Percentiles rank a stretch among this genome's conserved stretches.
Evolutionary conservation across 2,329 filamentous ascomycete genomes (phyloP).

Genomic region (Thermochaetoides dissita): DNA sequence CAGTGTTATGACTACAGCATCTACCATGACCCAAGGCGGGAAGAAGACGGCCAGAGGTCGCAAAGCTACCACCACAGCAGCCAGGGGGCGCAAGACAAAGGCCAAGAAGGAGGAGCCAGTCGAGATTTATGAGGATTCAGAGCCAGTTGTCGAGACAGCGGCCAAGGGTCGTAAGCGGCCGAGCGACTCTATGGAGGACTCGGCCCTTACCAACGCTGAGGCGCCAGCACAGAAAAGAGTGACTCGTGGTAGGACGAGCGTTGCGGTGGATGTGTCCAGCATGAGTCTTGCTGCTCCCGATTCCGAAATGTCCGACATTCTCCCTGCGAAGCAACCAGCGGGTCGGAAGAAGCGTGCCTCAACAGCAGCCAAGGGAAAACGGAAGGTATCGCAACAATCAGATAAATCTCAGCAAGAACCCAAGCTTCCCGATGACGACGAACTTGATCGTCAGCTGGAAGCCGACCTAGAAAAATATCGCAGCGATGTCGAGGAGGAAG

Average conservation of each 20-base stretch:
- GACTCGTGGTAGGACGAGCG: constrained; percentile 35
- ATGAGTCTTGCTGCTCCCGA: constrained; percentile 6
- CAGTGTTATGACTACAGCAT: constrained; percentile 45
- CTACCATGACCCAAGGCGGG: constrained; percentile 41
- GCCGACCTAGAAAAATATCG: constrained; percentile 47
- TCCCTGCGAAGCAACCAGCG: constrained; percentile 19
- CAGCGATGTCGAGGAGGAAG: constrained; percentile 36
- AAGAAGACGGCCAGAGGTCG: constrained; percentile 37
- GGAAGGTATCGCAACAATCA: constrained; percentile 35
- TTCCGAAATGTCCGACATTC: constrained; percentile 24
- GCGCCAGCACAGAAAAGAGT: constrained; percentile 42
- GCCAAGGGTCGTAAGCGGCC: constrained; percentile 46
- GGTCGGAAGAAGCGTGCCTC: constrained; percentile 29
- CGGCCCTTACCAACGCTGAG: constrained; percentile 27
- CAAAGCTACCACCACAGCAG: constrained; percentile 32
- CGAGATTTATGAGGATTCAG: constrained; percentile 29
- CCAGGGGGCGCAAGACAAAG: constrained; percentile 32
- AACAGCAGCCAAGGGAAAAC: constrained; percentile 25
- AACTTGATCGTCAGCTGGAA: constrained; percentile 52
- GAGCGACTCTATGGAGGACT: constrained; percentile 45
- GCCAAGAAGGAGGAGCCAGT: constrained; percentile 40
- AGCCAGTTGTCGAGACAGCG: constrained; percentile 24
- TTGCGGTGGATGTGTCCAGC: constrained; percentile 25
- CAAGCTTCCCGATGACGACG: constrained; percentile 44
- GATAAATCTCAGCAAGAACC: constrained; percentile 31